Percentiles rank a stretch among this genome's conserved stretches.
phyloP scores from a whole-genome alignment of 768 basidiomycete species.

The Lactarius tabidus region DNA sequence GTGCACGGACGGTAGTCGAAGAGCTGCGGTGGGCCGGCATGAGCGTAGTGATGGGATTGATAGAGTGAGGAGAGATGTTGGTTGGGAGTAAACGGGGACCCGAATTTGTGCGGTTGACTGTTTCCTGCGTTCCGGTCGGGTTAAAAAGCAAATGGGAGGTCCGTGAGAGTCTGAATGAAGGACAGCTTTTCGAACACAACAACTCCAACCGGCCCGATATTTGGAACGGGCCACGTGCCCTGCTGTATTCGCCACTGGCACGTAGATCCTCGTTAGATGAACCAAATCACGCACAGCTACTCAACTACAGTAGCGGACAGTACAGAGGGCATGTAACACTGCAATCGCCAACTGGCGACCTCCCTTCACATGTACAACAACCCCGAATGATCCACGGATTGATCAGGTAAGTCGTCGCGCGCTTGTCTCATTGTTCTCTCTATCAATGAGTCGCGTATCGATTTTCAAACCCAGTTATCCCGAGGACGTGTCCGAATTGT shows the following conservation, averaged over 20 bases:
- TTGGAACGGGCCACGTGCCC: neutral
- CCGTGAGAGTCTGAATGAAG: neutral
- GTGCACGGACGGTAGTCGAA: constrained; percentile 2
- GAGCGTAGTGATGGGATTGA: neutral
- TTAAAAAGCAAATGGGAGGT: neutral
- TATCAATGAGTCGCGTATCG: neutral
- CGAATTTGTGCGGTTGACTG: neutral
- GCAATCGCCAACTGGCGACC: neutral
- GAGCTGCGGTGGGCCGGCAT: constrained; percentile 19
- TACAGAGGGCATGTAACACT: neutral
- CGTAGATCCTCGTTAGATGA: neutral
- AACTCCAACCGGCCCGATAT: no score
- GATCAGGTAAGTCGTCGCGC: neutral
- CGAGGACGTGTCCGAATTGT: neutral
- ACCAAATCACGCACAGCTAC: neutral
- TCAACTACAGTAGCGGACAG: constrained; percentile 3
- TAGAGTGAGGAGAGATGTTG: neutral
- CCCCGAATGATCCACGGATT: no score
- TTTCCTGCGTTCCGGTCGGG: neutral
- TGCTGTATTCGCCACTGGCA: neutral
- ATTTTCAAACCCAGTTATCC: constrained; percentile 9
- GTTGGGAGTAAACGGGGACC: constrained; percentile 5
- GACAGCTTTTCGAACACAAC: neutral
- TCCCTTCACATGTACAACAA: neutral
- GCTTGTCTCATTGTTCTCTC: constrained; percentile 1